These are phyloP conservation scores for Cladosporium sphaerospermum DNA, from an alignment of 2,329 filamentous ascomycete species.

Conservation along the genomic window DNA sequence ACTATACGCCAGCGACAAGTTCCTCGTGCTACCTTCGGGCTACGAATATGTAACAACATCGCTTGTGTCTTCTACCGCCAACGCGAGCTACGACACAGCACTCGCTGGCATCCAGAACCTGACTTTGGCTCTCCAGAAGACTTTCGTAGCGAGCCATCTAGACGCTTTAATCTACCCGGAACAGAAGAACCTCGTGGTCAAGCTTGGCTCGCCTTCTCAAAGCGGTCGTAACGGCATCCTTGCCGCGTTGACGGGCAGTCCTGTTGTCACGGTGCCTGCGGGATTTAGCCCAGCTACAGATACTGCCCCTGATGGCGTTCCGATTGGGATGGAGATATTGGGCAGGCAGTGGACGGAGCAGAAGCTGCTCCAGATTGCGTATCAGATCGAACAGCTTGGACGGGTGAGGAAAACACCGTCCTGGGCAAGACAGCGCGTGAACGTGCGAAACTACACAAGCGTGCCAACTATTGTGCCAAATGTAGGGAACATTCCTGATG, in stretches of 20 bases:
- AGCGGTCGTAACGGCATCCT: constrained; percentile 54
- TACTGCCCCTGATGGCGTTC: constrained; percentile 52
- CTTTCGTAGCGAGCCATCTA: constrained; percentile 45
- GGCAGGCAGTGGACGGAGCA: constrained; percentile 52
- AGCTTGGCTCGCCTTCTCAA: constrained; percentile 51
- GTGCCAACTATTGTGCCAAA: constrained; percentile 44
- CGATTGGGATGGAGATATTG: constrained; percentile 60
- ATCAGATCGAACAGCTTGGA: constrained; percentile 42
- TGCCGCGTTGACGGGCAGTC: constrained; percentile 48
- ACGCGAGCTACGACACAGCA: constrained; percentile 41
- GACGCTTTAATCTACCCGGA: constrained; percentile 59
- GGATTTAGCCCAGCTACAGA: constrained; percentile 46
- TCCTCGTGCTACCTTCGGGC: constrained; percentile 55
- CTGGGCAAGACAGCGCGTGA: constrained; percentile 39
- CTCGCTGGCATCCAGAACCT: constrained; percentile 48
- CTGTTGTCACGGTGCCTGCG: constrained; percentile 49
- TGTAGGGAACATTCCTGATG: constrained; percentile 35
- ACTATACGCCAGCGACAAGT: constrained; percentile 47
- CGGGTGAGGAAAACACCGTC: constrained; percentile 43
- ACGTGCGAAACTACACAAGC: constrained; percentile 33
- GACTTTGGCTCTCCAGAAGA: constrained; percentile 44
- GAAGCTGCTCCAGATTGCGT: constrained; percentile 50
- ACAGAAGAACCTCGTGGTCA: constrained; percentile 57
- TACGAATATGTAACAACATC: constrained; percentile 50
- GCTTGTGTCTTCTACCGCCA: constrained; percentile 46